These are phyloP conservation scores for Echium plantagineum DNA, from an alignment of 257 asterid genomes.

Conservation along the genomic window DNA sequence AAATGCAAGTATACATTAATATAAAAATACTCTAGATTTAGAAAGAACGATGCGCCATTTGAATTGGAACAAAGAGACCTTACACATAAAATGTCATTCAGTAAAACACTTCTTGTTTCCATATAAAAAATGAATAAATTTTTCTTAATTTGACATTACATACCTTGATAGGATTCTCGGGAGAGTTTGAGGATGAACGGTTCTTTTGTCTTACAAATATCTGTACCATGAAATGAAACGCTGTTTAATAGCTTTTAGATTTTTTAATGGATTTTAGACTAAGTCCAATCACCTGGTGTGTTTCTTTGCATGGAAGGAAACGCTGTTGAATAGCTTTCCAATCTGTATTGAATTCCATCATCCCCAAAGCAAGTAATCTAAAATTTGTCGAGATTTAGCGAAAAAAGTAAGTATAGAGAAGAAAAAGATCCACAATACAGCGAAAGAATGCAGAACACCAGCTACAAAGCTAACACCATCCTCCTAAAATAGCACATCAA, in stretches of 20 bases:
- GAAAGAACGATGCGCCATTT: not conserved
- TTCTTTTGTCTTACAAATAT: conserved; percentile 98
- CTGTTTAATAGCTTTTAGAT: no score
- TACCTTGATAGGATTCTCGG: conserved; percentile 96
- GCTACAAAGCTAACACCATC: not conserved
- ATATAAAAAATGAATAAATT: not conserved
- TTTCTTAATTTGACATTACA: not conserved
- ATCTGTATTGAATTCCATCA: conserved; percentile 86
- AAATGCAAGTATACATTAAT: not conserved
- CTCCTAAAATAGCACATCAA: not conserved
- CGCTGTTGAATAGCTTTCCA: conserved; percentile 95
- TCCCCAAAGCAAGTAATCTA: conserved; percentile 87
- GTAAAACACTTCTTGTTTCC: not conserved
- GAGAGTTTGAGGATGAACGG: conserved; percentile 93
- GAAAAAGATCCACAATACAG: not conserved
- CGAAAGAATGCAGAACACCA: not conserved
- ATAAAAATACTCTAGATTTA: not conserved
- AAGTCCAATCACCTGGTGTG: conserved; percentile 60
- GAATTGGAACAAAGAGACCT: not conserved
- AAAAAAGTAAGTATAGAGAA: not conserved
- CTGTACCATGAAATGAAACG: no score
- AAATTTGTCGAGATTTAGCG: conserved; percentile 18
- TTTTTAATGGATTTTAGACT: not conserved
- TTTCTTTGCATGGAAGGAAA: conserved; percentile 92
- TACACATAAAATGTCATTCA: not conserved